Evolutionary conservation across 2,329 filamentous ascomycete genomes (phyloP), one percentile per base, ranked within the genome.

Genomic region (Huntiella moniliformis): DNA sequence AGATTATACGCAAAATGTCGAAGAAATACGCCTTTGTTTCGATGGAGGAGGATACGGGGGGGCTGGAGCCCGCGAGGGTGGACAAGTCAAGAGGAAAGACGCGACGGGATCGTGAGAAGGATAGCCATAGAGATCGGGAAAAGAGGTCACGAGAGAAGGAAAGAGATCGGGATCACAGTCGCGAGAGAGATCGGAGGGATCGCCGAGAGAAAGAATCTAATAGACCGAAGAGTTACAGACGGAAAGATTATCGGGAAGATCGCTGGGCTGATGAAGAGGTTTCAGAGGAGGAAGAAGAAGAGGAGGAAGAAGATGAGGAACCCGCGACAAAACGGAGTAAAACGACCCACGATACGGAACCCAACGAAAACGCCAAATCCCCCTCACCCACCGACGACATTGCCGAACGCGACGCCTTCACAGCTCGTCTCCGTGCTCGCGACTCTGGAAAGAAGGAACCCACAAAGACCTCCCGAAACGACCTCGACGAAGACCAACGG

Each of bases 231-330:
- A 17, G 34, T 31, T n/a, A 18, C 28, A 28, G 8, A n/a, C 63
- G 62, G 46, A 64, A 56, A 56, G 59, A 60, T 57, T 73, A 82
- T 52, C 79, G 80, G 52, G 80, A 86, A 41, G 80, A 86, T 55
- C 67, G 82, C 45, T 92, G 85, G 84, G 84, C 77, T 1, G 83
- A 91, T 54, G 81, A 87, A 56, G 81, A 83, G 53, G 64, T 65
- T 18, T 53, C 4, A 65, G 63, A 6, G 60, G 62, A 8, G 61
- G 62, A 16, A 12, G 16, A 34, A 16, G 38, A 42, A 40, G 7
- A 33, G 36, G 8, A 3, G 15, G 67, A 69, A 42, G 65, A 66
- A 1, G 77, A 81, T 12, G 80, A 42, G n/a, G 40, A 42, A 34
- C 81, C 82, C 0, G 73, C 78, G 2, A 67, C 77, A 13, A 88